Percentiles rank a stretch among this genome's conserved stretches.
These are phyloP conservation scores for Cruciata laevipes DNA, from an alignment of 257 asterid genomes.

Conservation along the genomic window DNA sequence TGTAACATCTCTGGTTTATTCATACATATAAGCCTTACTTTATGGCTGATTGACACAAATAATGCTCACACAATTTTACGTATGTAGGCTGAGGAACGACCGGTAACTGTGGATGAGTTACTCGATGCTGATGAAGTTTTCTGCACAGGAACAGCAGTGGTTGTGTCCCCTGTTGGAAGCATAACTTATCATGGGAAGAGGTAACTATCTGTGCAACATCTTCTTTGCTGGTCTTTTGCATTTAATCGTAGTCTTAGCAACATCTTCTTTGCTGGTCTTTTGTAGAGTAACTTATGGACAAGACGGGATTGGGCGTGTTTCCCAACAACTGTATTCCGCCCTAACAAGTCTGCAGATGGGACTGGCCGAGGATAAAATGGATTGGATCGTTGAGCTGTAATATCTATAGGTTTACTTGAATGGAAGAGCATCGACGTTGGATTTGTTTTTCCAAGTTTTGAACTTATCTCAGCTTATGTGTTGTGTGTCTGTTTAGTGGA, in stretches of 20 bases:
- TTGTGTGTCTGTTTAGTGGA: not conserved
- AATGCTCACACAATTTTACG: constrained; percentile 14
- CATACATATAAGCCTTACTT: not conserved
- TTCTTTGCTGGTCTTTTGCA: not conserved
- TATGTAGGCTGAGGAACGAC: constrained; percentile 71
- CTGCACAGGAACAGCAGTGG: constrained; percentile 96
- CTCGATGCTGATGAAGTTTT: constrained; percentile 98
- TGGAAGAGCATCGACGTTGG: not conserved
- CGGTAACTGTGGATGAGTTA: constrained; percentile 74
- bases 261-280: not conserved
- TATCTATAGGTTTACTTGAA: not conserved
- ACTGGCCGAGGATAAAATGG: constrained; percentile 68
- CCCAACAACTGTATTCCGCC: constrained; percentile 72
- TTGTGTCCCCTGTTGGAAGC: constrained; percentile 92
- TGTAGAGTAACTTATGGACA: constrained; percentile 62
- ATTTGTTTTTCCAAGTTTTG: not conserved
- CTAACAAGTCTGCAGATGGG: constrained; percentile 92
- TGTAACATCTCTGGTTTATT: too few species aligned
- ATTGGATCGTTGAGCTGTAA: constrained; percentile 67
- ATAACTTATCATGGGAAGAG: constrained; percentile 65
- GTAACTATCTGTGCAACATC: constrained; percentile 23
- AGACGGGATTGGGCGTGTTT: constrained; percentile 69
- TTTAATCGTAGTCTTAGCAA: too few species aligned
- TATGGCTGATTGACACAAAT: not conserved
- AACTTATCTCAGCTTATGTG: not conserved